phyloP scores from a whole-genome alignment of 345 rosid genomes.

The Sisymbrium altissimum region DNA sequence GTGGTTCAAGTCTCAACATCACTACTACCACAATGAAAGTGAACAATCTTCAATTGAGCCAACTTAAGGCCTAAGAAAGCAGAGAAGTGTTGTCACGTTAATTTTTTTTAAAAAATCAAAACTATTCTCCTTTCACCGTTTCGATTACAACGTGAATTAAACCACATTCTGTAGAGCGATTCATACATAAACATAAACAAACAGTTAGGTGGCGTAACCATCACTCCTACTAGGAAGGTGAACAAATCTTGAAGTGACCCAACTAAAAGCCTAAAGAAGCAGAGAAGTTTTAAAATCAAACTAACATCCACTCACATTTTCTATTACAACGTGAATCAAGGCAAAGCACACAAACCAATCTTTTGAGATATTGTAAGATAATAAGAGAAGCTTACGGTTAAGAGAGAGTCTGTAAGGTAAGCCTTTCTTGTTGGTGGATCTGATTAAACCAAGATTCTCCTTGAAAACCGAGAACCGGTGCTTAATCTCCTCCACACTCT shows the following conservation, averaged over 20 bases:
- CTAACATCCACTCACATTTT: not conserved
- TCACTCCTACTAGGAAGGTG: not conserved
- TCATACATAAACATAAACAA: not conserved
- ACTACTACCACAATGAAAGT: no score
- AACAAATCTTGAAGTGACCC: not conserved
- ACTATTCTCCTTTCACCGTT: no score
- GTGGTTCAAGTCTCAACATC: no score
- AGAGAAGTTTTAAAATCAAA: not conserved
- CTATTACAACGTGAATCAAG: not conserved
- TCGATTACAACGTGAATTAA: no score
- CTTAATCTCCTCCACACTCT: constrained; percentile 62
- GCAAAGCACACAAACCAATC: no score
- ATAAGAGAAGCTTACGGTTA: constrained; percentile 47
- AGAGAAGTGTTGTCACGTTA: no score
- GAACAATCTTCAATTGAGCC: no score
- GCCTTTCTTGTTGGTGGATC: constrained; percentile 60
- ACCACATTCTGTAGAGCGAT: constrained; percentile 51
- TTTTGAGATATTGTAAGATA: no score
- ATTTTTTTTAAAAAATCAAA: no score
- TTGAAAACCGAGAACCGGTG: constrained; percentile 59
- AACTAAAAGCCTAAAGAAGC: not conserved
- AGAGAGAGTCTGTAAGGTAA: constrained; percentile 60
- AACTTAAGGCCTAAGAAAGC: no score
- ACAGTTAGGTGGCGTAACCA: not conserved
- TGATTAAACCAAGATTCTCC: constrained; percentile 62